Evolutionary conservation across 2,329 filamentous ascomycete species (phyloP).

Genomic region (Claviceps digitariae): DNA sequence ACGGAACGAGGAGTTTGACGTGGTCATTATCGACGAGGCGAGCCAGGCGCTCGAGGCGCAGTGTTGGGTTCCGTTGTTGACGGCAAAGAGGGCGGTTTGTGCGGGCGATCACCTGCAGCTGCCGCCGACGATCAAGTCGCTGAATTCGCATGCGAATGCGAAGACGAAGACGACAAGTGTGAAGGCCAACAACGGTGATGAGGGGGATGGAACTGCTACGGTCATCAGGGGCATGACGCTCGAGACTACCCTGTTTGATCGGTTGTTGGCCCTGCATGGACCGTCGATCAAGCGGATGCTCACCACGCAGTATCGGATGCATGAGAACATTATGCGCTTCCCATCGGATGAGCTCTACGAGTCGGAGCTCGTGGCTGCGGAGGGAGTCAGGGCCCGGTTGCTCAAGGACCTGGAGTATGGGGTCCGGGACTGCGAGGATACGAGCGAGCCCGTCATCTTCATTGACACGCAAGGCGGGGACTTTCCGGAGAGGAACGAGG

Average conservation of each 20-base stretch:
- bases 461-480: constrained; percentile 94
- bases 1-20: constrained; percentile 69
- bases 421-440: constrained; percentile 72
- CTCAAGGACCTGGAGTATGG: constrained; percentile 67
- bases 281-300: constrained; percentile 81
- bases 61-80: constrained; percentile 84
- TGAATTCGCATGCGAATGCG: constrained; percentile 29
- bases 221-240: constrained; percentile 45
- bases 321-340: constrained; percentile 89
- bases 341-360: constrained; percentile 84
- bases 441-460: constrained; percentile 75
- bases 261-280: constrained; percentile 71
- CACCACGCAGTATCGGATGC: constrained; percentile 96
- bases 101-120: constrained; percentile 92
- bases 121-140: constrained; percentile 84
- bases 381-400: constrained; percentile 60
- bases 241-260: constrained; percentile 87
- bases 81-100: constrained; percentile 71
- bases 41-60: constrained; percentile 93
- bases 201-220: constrained; percentile 20
- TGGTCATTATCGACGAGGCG: constrained; percentile 91
- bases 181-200: constrained; percentile 10
- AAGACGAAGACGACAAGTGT: constrained; percentile 27
- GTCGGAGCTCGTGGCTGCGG: constrained; percentile 64
- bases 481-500: constrained; percentile 71